These are phyloP conservation scores for Xylaria bambusicola DNA, from an alignment of 495 filamentous ascomycete species.

Conservation along the genomic window DNA sequence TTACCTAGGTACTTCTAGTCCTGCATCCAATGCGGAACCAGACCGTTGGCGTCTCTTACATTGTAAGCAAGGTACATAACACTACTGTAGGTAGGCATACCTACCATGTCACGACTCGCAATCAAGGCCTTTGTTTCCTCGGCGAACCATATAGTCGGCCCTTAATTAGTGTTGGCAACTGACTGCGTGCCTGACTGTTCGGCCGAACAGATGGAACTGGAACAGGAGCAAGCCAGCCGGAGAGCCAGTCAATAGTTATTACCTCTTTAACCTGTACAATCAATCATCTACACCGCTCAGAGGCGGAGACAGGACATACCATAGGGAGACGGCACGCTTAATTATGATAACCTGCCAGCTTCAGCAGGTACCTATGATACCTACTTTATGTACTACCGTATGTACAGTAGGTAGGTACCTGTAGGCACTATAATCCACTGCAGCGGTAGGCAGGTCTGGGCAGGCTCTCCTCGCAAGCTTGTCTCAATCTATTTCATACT, in stretches of 20 bases:
- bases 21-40: constrained; percentile 3
- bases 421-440: no score
- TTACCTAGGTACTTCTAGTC: neutral
- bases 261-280: neutral
- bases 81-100: no score
- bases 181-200: neutral
- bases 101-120: neutral
- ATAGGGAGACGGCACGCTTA: neutral
- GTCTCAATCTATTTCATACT: no score
- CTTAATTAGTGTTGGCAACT: constrained; percentile 4
- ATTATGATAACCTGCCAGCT: no score
- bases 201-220: neutral
- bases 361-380: no score
- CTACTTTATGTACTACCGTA: no score
- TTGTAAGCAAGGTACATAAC: no score
- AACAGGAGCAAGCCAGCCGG: constrained; percentile 8
- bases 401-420: no score
- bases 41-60: neutral
- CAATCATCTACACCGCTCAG: constrained; percentile 8
- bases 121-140: constrained; percentile 9
- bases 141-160: neutral
- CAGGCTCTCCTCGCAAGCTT: no score
- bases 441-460: no score
- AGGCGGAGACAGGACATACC: neutral
- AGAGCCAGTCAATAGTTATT: neutral